phyloP scores from a whole-genome alignment of 1,284 basidiomycete species.

The Microbotryum intermedium region DNA sequence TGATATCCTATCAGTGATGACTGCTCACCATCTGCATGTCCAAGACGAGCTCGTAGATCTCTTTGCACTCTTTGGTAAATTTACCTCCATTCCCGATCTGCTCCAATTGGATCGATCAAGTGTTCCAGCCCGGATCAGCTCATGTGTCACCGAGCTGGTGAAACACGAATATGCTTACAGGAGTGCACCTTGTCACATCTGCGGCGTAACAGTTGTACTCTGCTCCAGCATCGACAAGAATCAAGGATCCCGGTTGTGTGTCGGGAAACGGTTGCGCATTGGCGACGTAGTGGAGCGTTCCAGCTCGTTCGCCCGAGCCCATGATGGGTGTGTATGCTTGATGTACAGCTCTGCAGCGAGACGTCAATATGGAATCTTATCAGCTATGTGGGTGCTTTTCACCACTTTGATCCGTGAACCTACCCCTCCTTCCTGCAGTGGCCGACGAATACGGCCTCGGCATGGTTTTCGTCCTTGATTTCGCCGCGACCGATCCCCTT shows the following conservation, averaged over 20 bases:
- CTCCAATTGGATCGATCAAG: slow-evolving; percentile 34
- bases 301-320: slow-evolving; percentile 69
- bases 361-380: background rate
- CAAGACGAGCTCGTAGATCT: slow-evolving; percentile 74
- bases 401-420: slow-evolving; percentile 31
- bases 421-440: slow-evolving; percentile 75
- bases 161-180: background rate
- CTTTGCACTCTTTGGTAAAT: slow-evolving; percentile 66
- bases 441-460: slow-evolving; percentile 81
- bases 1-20: background rate
- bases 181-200: slow-evolving; percentile 49
- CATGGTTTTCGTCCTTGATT: slow-evolving; percentile 80
- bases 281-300: slow-evolving; percentile 66
- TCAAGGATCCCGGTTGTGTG: slow-evolving; percentile 34
- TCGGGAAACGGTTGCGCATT: slow-evolving; percentile 42
- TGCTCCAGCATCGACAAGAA: slow-evolving; percentile 85
- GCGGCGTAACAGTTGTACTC: slow-evolving; percentile 76
- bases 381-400: background rate
- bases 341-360: slow-evolving; percentile 56
- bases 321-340: slow-evolving; percentile 86
- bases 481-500: slow-evolving; percentile 56
- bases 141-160: slow-evolving; percentile 30
- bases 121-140: slow-evolving; percentile 39
- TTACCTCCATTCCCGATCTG: slow-evolving; percentile 72
- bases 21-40: slow-evolving; percentile 70